These are phyloP conservation scores for Claviceps pusilla DNA, from an alignment of 2,329 filamentous ascomycete genomes.

Conservation along the genomic window DNA sequence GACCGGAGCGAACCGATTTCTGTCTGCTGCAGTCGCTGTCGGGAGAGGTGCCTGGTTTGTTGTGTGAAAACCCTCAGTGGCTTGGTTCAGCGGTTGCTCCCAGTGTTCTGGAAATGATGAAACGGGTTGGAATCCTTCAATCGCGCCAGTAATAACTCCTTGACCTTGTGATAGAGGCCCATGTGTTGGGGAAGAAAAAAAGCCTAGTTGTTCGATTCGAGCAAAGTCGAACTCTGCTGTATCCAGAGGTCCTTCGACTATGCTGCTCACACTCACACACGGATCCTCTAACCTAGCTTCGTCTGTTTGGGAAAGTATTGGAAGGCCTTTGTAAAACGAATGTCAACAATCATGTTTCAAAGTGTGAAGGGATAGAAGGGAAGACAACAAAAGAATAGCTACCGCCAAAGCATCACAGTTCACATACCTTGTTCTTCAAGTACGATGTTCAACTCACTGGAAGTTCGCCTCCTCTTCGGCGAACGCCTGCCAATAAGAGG, in stretches of 20 bases:
- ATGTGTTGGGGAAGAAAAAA: slow-evolving; percentile 12
- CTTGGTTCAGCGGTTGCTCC: slow-evolving; percentile 8
- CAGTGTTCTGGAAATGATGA: slow-evolving; percentile 12
- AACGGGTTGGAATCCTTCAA: slow-evolving; percentile 7
- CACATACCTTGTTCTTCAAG: slow-evolving; percentile 23
- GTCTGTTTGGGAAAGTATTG: slow-evolving; percentile 14
- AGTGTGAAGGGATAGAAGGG: too few species aligned
- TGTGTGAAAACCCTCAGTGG: slow-evolving; percentile 4
- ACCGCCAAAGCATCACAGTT: too few species aligned
- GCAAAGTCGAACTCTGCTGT: slow-evolving; percentile 21
- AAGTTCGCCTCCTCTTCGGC: slow-evolving; percentile 23
- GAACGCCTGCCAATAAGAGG: slow-evolving; percentile 15
- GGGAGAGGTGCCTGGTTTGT: neutral
- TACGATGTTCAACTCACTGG: slow-evolving; percentile 18
- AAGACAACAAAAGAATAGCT: too few species aligned
- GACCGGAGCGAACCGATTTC: neutral
- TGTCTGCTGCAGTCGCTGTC: neutral
- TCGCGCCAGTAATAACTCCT: slow-evolving; percentile 8
- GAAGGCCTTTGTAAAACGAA: slow-evolving; percentile 8
- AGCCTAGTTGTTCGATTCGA: slow-evolving; percentile 18
- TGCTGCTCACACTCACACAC: slow-evolving; percentile 13
- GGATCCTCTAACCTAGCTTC: slow-evolving; percentile 13
- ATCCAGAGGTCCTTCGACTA: slow-evolving; percentile 16
- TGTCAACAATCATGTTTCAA: neutral
- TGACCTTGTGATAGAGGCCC: slow-evolving; percentile 18